Evolutionary conservation across 164 flowering plant species (phyloP).

Genomic region (Piper betle): DNA sequence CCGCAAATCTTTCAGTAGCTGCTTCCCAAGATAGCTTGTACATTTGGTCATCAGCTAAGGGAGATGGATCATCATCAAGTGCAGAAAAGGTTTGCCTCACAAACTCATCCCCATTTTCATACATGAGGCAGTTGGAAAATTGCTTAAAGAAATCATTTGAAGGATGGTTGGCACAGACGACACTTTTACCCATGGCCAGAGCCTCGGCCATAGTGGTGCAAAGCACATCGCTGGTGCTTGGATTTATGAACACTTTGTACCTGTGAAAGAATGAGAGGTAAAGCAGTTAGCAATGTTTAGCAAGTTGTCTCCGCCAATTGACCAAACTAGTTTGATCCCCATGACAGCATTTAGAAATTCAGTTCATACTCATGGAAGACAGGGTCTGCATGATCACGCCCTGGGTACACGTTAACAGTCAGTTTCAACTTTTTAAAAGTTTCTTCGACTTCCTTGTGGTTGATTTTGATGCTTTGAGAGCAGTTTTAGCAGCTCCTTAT

Average conservation of each 20-base stretch:
- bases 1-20: conserved; percentile 85
- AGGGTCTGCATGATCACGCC: conserved; percentile 97
- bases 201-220: conserved; percentile 97
- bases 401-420: conserved; percentile 62
- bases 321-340: too few relatives aligned
- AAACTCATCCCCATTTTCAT: conserved; percentile 84
- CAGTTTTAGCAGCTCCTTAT: conserved; percentile 78
- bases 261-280: conserved; percentile 25
- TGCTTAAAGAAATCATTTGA: conserved; percentile 91
- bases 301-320: background rate
- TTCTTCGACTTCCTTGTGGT: conserved; percentile 90
- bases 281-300: too few relatives aligned
- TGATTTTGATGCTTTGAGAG: conserved; percentile 61
- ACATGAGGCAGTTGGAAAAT: conserved; percentile 92
- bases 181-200: conserved; percentile 99
- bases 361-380: conserved; percentile 66
- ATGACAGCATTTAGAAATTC: background rate
- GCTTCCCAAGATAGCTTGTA: conserved; percentile 96
- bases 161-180: conserved; percentile 94
- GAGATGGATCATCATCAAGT: conserved; percentile 36
- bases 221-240: conserved; percentile 68
- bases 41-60: conserved; percentile 75
- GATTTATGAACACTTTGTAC: conserved; percentile 95
- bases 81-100: conserved; percentile 79
- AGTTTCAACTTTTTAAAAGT: conserved; percentile 76